A percentile compares a stretch with the other conserved stretches of the same genome.
phyloP scores from a whole-genome alignment of 2,329 filamentous ascomycete species.

The Endoconidiophora polonica region DNA sequence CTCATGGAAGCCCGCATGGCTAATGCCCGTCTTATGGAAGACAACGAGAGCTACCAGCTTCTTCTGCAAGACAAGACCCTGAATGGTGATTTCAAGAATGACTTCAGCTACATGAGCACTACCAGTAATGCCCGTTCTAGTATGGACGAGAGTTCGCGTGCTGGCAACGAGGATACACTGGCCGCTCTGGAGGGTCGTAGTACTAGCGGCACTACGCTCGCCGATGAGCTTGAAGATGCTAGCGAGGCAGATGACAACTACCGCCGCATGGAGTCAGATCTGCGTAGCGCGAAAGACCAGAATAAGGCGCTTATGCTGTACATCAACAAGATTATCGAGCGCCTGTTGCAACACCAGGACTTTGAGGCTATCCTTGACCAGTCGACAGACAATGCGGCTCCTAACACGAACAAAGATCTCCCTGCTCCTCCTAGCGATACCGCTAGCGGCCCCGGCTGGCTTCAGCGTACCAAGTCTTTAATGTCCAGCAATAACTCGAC shows the following conservation, averaged over 20 bases:
- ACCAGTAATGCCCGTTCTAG: constrained; percentile 5
- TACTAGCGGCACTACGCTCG: constrained; percentile 42
- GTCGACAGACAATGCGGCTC: constrained; percentile 35
- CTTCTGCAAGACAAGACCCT: constrained; percentile 88
- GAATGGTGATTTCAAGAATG: constrained; percentile 80
- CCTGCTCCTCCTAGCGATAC: constrained; percentile 43
- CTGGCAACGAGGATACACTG: constrained; percentile 42
- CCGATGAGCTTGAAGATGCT: constrained; percentile 70
- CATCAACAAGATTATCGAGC: constrained; percentile 98
- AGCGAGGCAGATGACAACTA: constrained; percentile 44
- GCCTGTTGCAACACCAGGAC: constrained; percentile 81
- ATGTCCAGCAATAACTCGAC: constrained; percentile 17
- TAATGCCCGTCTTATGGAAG: constrained; percentile 91
- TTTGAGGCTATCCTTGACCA: constrained; percentile 88
- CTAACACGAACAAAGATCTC: constrained; percentile 65
- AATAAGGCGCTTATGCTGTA: constrained; percentile 96
- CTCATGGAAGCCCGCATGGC: constrained; percentile 88
- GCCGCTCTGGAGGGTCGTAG: constrained; percentile 43
- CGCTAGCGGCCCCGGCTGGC: constrained; percentile 28
- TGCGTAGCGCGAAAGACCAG: constrained; percentile 70
- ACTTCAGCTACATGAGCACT: constrained; percentile 47
- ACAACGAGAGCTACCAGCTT: constrained; percentile 95
- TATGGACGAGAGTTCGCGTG: constrained; percentile 20
- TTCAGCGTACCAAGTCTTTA: constrained; percentile 42
- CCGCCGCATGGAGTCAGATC: constrained; percentile 59